Conservation (phyloP, 768 basidiomycete genomes). For the Rickenella mellea region DNA sequence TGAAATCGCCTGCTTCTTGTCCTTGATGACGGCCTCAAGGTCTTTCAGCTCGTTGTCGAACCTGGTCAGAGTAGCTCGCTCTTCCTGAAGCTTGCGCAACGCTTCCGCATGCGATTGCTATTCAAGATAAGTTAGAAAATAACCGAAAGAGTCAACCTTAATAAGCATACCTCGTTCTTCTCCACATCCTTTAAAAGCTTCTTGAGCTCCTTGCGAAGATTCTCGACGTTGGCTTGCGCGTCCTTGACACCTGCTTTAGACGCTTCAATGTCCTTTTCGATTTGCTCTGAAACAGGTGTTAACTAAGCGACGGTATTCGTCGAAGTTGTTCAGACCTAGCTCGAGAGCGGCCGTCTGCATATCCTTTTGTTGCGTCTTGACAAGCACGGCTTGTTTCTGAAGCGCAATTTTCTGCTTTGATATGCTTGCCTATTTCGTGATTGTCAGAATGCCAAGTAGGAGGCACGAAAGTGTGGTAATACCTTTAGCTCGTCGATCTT, state of each 20-base stretch:
- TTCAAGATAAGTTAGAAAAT: not conserved
- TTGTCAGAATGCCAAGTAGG: not conserved
- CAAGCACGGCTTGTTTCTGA: constrained; percentile 68
- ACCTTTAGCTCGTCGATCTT: constrained; percentile 94
- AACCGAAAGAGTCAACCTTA: not conserved
- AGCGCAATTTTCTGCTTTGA: constrained; percentile 70
- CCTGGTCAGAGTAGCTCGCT: constrained; percentile 76
- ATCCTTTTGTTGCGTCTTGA: constrained; percentile 87
- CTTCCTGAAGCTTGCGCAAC: constrained; percentile 67
- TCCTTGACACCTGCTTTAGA: constrained; percentile 32
- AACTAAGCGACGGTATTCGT: not conserved
- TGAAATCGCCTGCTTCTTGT: constrained; percentile 60
- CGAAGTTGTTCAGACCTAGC: constrained; percentile 42
- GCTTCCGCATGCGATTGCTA: constrained; percentile 55
- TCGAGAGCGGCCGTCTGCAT: constrained; percentile 82
- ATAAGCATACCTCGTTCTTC: constrained; percentile 14
- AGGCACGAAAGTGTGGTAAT: constrained; percentile 6
- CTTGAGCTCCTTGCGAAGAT: constrained; percentile 53
- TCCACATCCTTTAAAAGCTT: constrained; percentile 41
- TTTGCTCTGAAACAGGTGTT: constrained; percentile 50
- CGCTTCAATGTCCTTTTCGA: constrained; percentile 59
- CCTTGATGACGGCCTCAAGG: constrained; percentile 74
- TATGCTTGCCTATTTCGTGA: constrained; percentile 61
- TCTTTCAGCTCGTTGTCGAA: constrained; percentile 86
- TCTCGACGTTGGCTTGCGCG: constrained; percentile 24